These are phyloP conservation scores for Albizia julibrissin DNA, from an alignment of 306 rosid species.

Conservation along the genomic window DNA sequence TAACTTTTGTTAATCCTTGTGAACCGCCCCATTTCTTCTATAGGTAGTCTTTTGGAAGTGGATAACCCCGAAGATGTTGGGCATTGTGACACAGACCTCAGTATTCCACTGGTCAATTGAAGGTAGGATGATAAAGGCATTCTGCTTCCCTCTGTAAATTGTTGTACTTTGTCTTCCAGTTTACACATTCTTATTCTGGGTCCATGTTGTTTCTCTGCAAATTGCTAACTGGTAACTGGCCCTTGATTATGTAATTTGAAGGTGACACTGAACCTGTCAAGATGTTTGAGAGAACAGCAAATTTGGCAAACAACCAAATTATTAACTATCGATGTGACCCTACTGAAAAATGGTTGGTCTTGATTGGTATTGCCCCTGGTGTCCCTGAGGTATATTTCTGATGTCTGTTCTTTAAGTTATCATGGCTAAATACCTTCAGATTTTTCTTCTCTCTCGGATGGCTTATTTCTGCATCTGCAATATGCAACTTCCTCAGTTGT, in stretches of 20 bases:
- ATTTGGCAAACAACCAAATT: constrained; percentile 89
- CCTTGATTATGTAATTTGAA: constrained; percentile 39
- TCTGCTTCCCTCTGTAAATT: constrained; percentile 13
- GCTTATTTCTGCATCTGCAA: constrained; percentile 6
- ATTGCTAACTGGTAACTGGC: constrained; percentile 33
- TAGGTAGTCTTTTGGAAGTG: constrained; percentile 99
- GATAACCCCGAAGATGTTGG: constrained; percentile 88
- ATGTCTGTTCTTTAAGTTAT: constrained; percentile 28
- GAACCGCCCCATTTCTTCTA: constrained; percentile 24
- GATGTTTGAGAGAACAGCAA: constrained; percentile 94
- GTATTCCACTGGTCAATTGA: constrained; percentile 98
- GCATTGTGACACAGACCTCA: constrained; percentile 86
- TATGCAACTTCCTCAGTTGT: constrained; percentile 1
- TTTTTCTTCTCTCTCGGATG: constrained; percentile 8
- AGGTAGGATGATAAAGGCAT: constrained; percentile 52
- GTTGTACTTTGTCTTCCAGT: constrained; percentile 1
- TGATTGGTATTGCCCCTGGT: constrained; percentile 99
- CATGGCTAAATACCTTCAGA: constrained; percentile 24
- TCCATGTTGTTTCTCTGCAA: constrained; percentile 23
- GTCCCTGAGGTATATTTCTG: constrained; percentile 76
- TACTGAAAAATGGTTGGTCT: constrained; percentile 97
- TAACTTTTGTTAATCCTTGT: constrained; percentile 16
- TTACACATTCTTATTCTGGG: constrained; percentile 10
- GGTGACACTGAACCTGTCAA: constrained; percentile 96
- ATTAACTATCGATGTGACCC: constrained; percentile 97